Percentiles rank a stretch among this genome's conserved stretches.
Evolutionary conservation across 768 basidiomycete species (phyloP).

Genomic region (Hericium erinaceus): DNA sequence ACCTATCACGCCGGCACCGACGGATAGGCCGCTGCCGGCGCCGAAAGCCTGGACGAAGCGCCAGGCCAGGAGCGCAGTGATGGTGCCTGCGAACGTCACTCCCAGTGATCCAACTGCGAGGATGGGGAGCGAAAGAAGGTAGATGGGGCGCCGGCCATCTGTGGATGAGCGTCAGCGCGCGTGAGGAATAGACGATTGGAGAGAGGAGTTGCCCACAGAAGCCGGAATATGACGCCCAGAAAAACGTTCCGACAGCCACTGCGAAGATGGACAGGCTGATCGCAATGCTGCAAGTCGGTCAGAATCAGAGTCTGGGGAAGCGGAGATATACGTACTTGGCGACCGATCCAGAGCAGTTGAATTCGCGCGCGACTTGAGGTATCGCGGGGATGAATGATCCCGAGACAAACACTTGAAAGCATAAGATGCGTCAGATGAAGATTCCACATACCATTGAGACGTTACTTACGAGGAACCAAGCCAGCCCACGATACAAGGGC

Average conservation of each 20-base stretch:
- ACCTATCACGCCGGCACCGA: constrained; percentile 51
- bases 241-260: constrained; percentile 4
- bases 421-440: no score
- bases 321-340: constrained; percentile 36
- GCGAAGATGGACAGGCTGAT: constrained; percentile 7
- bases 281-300: neutral
- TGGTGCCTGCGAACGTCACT: constrained; percentile 36
- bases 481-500: neutral
- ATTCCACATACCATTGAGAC: neutral
- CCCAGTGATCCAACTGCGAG: constrained; percentile 51
- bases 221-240: constrained; percentile 6
- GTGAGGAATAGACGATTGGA: neutral
- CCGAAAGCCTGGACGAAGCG: constrained; percentile 62
- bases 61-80: constrained; percentile 45
- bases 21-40: constrained; percentile 43
- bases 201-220: neutral
- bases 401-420: constrained; percentile 48
- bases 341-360: constrained; percentile 44
- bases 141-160: constrained; percentile 62
- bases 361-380: constrained; percentile 60
- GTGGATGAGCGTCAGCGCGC: neutral
- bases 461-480: neutral
- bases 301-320: no score
- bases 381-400: constrained; percentile 69
- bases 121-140: constrained; percentile 50